Percentiles rank a stretch among this genome's conserved stretches.
Conservation (phyloP, 306 rosid species). For the Prunus salicina region DNA sequence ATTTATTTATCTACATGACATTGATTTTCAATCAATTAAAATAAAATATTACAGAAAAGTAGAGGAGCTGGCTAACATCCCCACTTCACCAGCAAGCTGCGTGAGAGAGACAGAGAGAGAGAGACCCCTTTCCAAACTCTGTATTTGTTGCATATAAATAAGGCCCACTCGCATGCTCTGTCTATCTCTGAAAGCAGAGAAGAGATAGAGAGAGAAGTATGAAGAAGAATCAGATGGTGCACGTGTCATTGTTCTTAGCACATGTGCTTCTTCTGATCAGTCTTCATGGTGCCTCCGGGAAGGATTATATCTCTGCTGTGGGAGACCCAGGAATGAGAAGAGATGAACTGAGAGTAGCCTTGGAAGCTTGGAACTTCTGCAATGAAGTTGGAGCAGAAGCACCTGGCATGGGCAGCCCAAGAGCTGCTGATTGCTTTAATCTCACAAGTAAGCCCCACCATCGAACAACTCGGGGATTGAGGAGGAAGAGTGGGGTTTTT, state of each 20-base stretch:
- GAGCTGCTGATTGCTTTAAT: conserved; percentile 85
- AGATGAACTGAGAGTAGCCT: conserved; percentile 72
- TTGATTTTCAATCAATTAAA: too few relatives aligned
- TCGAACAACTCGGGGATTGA: neutral
- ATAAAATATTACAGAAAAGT: neutral
- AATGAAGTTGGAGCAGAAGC: conserved; percentile 85
- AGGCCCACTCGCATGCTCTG: conserved; percentile 15
- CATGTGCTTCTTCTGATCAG: conserved; percentile 24
- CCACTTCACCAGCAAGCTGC: neutral
- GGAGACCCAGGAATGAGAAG: conserved; percentile 90
- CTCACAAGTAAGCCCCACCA: conserved; percentile 39
- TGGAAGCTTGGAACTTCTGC: conserved; percentile 95
- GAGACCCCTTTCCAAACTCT: neutral
- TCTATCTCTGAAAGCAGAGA: conserved; percentile 5
- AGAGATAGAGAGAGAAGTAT: neutral
- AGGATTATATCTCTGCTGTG: conserved; percentile 44
- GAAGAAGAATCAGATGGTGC: conserved; percentile 18
- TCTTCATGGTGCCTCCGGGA: conserved; percentile 16
- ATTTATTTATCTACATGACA: too few relatives aligned
- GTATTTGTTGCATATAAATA: conserved; percentile 13
- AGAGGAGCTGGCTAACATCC: neutral
- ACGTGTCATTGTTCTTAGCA: conserved; percentile 25
- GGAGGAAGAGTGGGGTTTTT: neutral
- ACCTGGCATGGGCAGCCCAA: conserved; percentile 74
- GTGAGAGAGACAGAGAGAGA: too few relatives aligned